phyloP scores from a whole-genome alignment of 2,329 filamentous ascomycete species.

The Akanthomyces dipterigenus region DNA sequence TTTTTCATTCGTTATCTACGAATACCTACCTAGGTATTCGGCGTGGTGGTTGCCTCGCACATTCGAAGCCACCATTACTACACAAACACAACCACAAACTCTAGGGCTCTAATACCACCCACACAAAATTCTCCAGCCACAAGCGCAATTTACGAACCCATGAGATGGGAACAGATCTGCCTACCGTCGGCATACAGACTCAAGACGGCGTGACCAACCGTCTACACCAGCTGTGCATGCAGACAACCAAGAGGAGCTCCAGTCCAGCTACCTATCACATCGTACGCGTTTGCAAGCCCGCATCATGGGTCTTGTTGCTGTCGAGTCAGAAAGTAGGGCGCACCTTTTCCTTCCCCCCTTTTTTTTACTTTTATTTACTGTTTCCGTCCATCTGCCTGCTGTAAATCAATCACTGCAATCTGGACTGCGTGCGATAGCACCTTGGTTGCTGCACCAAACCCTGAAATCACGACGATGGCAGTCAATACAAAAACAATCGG shows the following conservation, averaged over 20 bases:
- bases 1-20: not conserved
- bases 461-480: not conserved
- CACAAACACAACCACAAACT: not conserved
- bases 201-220: not conserved
- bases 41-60: not conserved
- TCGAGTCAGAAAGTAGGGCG: not conserved
- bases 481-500: not conserved
- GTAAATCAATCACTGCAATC: not conserved
- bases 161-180: not conserved
- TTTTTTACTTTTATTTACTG: not conserved
- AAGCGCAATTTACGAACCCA: not conserved
- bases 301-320: not conserved
- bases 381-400: not conserved
- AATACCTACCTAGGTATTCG: not conserved
- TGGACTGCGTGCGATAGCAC: not conserved
- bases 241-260: not conserved
- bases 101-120: not conserved
- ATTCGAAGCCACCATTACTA: not conserved
- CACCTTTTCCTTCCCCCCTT: too few relatives aligned
- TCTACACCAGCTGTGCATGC: not conserved
- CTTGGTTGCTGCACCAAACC: not conserved
- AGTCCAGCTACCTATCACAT: not conserved
- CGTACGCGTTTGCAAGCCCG: not conserved
- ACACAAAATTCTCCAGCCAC: not conserved
- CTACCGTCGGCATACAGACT: not conserved